Base-by-base conservation (phyloP, 2,329 filamentous ascomycete species). In the Diplodia mutila region DNA sequence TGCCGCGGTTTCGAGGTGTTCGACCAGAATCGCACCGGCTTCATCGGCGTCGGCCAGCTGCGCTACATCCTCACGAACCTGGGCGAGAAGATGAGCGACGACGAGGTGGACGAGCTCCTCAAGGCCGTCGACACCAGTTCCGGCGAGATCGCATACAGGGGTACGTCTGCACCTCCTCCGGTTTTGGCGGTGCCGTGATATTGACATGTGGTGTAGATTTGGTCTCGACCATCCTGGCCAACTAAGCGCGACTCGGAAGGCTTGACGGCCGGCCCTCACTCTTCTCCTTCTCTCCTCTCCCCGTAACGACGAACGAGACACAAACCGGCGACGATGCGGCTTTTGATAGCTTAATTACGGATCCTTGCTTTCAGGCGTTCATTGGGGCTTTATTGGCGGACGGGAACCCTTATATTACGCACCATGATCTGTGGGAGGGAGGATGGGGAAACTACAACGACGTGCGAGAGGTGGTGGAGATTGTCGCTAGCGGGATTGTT, bases 1-100 rank as follows among this genome's bases (percentile, higher is more conserved):
- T 97, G 94, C 82, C 92, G 94, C 70, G 95, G 95, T 67, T 99
- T 99, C 85, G 95, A 99, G 82, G 95, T 99, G 65, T 99, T 99
- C 76, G 95, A 99, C 83, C 99, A 99, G 84, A 95, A 99, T 80
- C 91, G 97, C 89, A 97, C 93, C 69, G 95, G 95, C 64, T 97
- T 94, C 81, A 98, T 99, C 79, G 95, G 94, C 67, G 94, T 98
- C 71, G 95, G 95, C 68, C 95, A 99, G 84, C 87, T 99, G 80
- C 92, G 97, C 83, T 99, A 99, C 84, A 94, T 99, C 79, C 83
- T 99, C 76, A 99, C 95, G 67, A 98, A 98, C 80, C 83, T 99
- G 75, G 95, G 95, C 75, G 95, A 99, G 90, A 98, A 98, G 87
- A 97, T 99, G 93, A 92, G 91, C 70, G 94, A 99, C 75, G 95